A percentile compares a stretch with the other conserved stretches of the same genome.
phyloP scores from a whole-genome alignment of 345 rosid genomes.

The Eucalyptus cloeziana region DNA sequence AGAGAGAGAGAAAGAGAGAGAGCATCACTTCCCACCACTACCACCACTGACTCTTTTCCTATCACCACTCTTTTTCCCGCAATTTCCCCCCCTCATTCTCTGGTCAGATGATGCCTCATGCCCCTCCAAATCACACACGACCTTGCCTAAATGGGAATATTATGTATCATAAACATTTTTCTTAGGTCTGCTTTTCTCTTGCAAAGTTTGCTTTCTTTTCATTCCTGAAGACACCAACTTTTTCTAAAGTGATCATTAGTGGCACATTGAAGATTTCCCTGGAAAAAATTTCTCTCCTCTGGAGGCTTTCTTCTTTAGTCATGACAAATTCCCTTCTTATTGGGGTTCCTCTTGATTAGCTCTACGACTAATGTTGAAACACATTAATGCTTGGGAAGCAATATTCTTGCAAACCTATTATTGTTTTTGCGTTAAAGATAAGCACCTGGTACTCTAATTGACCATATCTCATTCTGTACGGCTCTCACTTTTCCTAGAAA shows the following conservation, averaged over 20 bases:
- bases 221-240: not conserved
- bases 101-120: conserved; percentile 16
- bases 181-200: not conserved
- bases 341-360: not conserved
- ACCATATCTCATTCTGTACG: not conserved
- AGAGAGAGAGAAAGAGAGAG: not conserved
- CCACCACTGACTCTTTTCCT: conserved; percentile 8
- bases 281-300: not conserved
- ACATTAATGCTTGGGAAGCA: not conserved
- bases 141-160: conserved; percentile 26
- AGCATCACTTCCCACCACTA: not conserved
- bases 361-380: not conserved
- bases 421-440: not conserved
- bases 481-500: not conserved
- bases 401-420: not conserved
- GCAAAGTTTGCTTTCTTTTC: conserved; percentile 1
- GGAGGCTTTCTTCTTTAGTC: not conserved
- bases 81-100: not conserved
- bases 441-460: not conserved
- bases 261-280: not conserved
- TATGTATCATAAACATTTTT: not conserved
- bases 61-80: conserved; percentile 23
- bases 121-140: not conserved
- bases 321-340: not conserved
- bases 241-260: conserved; percentile 25